A percentile compares a stretch with the other conserved stretches of the same genome.
Evolutionary conservation across 495 filamentous ascomycete genomes (phyloP).

Genomic region (Beverwykella pulmonaria): DNA sequence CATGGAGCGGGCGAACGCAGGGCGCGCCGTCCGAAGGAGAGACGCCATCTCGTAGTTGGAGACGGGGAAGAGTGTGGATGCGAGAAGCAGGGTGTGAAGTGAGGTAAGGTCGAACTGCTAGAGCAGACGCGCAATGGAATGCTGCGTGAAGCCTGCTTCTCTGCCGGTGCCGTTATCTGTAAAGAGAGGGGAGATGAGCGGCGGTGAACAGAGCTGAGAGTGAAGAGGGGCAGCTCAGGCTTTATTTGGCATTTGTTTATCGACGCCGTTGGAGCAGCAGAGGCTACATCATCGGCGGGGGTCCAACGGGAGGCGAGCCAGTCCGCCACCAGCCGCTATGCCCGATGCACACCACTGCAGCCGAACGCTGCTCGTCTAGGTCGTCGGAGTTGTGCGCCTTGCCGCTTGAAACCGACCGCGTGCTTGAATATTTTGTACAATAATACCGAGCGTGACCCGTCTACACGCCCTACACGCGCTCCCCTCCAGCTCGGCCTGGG

Average conservation of each 20-base stretch:
- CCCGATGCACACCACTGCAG: background rate
- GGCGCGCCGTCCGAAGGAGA: conserved; percentile 26
- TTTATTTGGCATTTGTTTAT: conserved; percentile 4
- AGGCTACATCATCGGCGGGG: conserved; percentile 1
- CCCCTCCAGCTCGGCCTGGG: background rate
- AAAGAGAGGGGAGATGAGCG: background rate
- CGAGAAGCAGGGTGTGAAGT: background rate
- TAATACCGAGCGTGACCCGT: background rate
- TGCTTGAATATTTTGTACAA: background rate
- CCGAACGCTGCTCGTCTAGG: background rate
- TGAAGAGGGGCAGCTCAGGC: background rate
- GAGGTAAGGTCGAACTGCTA: too few relatives aligned
- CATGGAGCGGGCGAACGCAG: conserved; percentile 20
- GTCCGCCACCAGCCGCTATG: background rate
- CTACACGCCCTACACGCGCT: conserved; percentile 5
- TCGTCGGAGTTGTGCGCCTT: too few relatives aligned
- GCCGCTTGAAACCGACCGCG: too few relatives aligned
- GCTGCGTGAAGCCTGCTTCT: background rate
- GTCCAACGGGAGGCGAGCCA: too few relatives aligned
- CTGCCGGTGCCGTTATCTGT: background rate
- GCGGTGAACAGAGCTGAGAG: background rate
- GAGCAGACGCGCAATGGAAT: background rate
- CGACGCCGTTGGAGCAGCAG: conserved; percentile 1
- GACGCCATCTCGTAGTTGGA: conserved; percentile 34
- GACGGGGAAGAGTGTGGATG: background rate